Conservation (phyloP, 2,329 filamentous ascomycete species). For the Beauveria asiatica region DNA sequence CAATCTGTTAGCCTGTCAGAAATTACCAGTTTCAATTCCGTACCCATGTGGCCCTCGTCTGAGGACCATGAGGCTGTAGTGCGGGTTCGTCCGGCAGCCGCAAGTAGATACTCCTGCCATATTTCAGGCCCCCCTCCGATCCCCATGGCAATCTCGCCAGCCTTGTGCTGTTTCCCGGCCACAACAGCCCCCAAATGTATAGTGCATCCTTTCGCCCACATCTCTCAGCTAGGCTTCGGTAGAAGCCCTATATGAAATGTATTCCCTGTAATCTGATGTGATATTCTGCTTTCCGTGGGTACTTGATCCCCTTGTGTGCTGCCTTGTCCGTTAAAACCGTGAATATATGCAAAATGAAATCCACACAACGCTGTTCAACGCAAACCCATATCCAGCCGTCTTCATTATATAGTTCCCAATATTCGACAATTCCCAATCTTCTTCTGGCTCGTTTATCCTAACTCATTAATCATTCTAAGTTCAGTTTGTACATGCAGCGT, state of each 20-base stretch:
- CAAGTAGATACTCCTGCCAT: neutral
- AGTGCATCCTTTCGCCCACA: constrained; percentile 1
- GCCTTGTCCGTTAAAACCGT: neutral
- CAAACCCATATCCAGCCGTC: neutral
- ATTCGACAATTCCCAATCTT: neutral
- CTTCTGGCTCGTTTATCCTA: neutral
- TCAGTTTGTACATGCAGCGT: neutral
- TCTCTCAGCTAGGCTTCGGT: neutral
- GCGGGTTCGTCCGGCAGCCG: neutral
- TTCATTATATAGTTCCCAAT: neutral
- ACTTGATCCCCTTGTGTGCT: neutral
- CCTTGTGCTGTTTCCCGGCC: neutral
- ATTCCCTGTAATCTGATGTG: neutral
- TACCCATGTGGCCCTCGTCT: neutral
- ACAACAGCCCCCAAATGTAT: constrained; percentile 1
- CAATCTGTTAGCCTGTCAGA: neutral
- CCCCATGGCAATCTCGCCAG: neutral
- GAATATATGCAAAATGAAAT: neutral
- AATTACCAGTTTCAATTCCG: neutral
- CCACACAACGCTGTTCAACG: neutral
- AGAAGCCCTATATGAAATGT: neutral
- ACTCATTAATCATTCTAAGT: neutral
- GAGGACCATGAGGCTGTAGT: neutral
- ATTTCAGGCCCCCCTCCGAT: neutral
- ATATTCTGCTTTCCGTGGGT: neutral